Evolutionary conservation across 2,329 filamentous ascomycete genomes (phyloP), one percentile per base, ranked within the genome.

Genomic region (Catunica adiposa): DNA sequence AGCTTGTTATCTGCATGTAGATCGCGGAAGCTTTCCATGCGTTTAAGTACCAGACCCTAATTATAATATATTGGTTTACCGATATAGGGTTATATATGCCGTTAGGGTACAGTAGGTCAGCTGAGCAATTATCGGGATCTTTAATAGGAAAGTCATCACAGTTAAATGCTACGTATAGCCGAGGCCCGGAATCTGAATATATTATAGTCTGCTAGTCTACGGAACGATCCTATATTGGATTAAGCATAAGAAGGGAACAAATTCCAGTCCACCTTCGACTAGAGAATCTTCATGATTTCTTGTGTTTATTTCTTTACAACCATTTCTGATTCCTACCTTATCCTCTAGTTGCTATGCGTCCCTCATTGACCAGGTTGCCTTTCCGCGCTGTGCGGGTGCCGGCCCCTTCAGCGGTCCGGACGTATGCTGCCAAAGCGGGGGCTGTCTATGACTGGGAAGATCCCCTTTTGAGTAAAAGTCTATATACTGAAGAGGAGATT

Each of bases 401-500:
- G 14, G 14, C 15, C 14, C 22, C 47, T 31, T 15, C 40, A 2
- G 9, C 25, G 7, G 6, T 17, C 22, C 44, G 56, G 20, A 42
- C 23, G 11, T 53, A 40, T 38, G 53, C 50, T 22, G 44, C 54
- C 1, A 51, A 44, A 15, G 15, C 47, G n/a, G 31, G 15, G 8
- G 25, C 20, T 17, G 51, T 22, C 1, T 97, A 96, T 68, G 82
- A 94, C 67, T 98, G 92, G 90, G 79, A 92, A 67, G 92, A 98
- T 66, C 89, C 92, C 20, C 73, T 98, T 58, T 77, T 76, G 25
- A 75, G 83, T 37, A 82, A 80, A 63, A 84, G 80, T 64, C 71
- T 95, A 47, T 78, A 89, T 64, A 95, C 89, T 1, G 86, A 94
- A 61, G 92, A 98, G 59, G 92, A 98, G 69, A 66, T 87, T 61